Evolutionary conservation across 2,329 filamentous ascomycete genomes (phyloP).

Genomic region (Colletotrichum cordylinicola): DNA sequence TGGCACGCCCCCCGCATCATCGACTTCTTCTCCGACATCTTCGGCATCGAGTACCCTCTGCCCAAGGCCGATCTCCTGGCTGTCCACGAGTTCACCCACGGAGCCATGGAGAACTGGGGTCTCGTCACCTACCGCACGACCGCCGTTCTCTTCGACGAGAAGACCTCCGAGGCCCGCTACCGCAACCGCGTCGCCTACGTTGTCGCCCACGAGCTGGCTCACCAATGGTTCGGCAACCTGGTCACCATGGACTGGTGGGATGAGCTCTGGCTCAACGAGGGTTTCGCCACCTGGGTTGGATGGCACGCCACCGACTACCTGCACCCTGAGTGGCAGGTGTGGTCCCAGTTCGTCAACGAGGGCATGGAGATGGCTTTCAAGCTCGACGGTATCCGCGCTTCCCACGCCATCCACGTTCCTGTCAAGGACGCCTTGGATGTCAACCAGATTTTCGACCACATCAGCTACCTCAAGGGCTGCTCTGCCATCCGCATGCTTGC

Average conservation of each 20-base stretch:
- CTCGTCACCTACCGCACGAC: constrained; percentile 96
- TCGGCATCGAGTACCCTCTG: constrained; percentile 89
- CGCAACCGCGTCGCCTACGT: constrained; percentile 96
- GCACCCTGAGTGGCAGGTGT: constrained; percentile 96
- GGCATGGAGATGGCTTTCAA: constrained; percentile 90
- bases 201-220: constrained; percentile 95
- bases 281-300: constrained; percentile 97
- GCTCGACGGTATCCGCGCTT: constrained; percentile 88
- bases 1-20: constrained; percentile 92
- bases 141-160: constrained; percentile 93
- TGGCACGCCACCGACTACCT: constrained; percentile 92
- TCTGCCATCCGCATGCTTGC: constrained; percentile 97
- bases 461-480: constrained; percentile 96
- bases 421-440: constrained; percentile 90
- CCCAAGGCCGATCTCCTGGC: constrained; percentile 91
- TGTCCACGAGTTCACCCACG: constrained; percentile 88
- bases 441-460: constrained; percentile 97
- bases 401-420: constrained; percentile 94
- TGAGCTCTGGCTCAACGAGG: constrained; percentile 93
- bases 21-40: constrained; percentile 96
- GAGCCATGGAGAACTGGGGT: constrained; percentile 97
- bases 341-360: constrained; percentile 97
- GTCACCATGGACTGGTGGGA: constrained; percentile 99
- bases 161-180: constrained; percentile 87
- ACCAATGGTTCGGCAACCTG: constrained; percentile 95